phyloP scores from a whole-genome alignment of 2,329 filamentous ascomycete species.

The Aspergillus latus region DNA sequence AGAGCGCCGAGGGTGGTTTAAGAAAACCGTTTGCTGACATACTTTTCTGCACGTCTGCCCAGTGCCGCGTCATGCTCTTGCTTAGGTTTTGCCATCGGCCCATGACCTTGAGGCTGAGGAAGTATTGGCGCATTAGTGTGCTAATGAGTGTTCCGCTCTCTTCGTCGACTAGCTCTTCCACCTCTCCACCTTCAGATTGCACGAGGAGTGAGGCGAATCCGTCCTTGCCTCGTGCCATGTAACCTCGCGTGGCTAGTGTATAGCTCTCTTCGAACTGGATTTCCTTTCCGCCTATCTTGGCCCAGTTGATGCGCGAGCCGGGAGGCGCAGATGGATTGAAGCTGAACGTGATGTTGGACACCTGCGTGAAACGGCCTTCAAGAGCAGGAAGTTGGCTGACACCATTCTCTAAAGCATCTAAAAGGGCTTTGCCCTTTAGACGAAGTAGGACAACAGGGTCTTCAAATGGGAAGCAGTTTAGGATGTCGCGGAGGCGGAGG shows the following conservation, averaged over 20 bases:
- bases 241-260: slow-evolving; percentile 74
- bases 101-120: slow-evolving; percentile 78
- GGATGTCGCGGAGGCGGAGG: slow-evolving; percentile 75
- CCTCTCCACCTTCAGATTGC: slow-evolving; percentile 70
- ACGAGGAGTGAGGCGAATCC: slow-evolving; percentile 77
- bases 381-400: slow-evolving; percentile 78
- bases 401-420: slow-evolving; percentile 80
- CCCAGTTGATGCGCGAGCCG: slow-evolving; percentile 63
- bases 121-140: slow-evolving; percentile 85
- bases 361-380: slow-evolving; percentile 82
- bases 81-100: slow-evolving; percentile 76
- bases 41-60: slow-evolving; percentile 63
- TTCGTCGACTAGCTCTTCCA: slow-evolving; percentile 76
- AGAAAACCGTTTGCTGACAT: slow-evolving; percentile 56
- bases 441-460: slow-evolving; percentile 80
- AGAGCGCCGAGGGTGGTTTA: slow-evolving; percentile 41
- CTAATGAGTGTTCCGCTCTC: slow-evolving; percentile 86
- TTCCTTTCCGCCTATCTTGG: slow-evolving; percentile 60
- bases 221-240: slow-evolving; percentile 87
- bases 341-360: slow-evolving; percentile 75
- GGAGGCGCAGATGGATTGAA: slow-evolving; percentile 65
- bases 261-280: slow-evolving; percentile 67
- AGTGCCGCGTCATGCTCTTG: slow-evolving; percentile 62
- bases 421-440: slow-evolving; percentile 68
- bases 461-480: slow-evolving; percentile 89